A percentile compares a stretch with the other conserved stretches of the same genome.
Conservation (phyloP, 139 green algal genomes). For the Chlorella sp. region DNA sequence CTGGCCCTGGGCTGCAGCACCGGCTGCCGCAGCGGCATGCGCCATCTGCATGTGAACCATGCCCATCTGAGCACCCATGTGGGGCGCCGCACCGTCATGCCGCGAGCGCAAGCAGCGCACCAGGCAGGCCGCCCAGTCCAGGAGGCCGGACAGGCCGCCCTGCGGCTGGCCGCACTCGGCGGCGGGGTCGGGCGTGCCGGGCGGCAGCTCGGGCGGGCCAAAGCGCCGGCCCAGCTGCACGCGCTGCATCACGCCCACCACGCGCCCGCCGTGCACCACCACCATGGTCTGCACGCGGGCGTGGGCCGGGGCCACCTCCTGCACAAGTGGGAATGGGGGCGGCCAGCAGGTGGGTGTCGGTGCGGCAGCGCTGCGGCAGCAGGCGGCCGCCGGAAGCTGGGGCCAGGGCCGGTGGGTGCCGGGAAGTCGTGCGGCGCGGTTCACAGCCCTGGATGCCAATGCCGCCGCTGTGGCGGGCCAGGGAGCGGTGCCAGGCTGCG, state of each 20-base stretch:
- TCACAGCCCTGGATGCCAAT: no score
- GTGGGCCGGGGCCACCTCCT: slow-evolving; percentile 5
- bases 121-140: no score
- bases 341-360: not conserved
- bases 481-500: no score
- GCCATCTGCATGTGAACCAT: no score
- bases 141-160: no score
- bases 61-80: no score
- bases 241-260: slow-evolving; percentile 27
- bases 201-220: not conserved
- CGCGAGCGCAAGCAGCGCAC: no score
- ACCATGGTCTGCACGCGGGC: slow-evolving; percentile 1
- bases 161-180: no score
- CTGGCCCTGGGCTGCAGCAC: no score
- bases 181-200: not conserved
- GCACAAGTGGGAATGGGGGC: not conserved
- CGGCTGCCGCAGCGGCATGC: no score
- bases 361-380: not conserved
- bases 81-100: no score
- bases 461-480: no score
- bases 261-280: slow-evolving; percentile 11
- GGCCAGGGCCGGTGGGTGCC: not conserved
- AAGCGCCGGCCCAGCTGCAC: slow-evolving; percentile 6
- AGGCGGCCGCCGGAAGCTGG: not conserved
- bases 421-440: not conserved